A percentile compares a stretch with the other conserved stretches of the same genome.
These are phyloP conservation scores for Boehmeria nivea DNA, from an alignment of 306 rosid genomes.

Conservation along the genomic window DNA sequence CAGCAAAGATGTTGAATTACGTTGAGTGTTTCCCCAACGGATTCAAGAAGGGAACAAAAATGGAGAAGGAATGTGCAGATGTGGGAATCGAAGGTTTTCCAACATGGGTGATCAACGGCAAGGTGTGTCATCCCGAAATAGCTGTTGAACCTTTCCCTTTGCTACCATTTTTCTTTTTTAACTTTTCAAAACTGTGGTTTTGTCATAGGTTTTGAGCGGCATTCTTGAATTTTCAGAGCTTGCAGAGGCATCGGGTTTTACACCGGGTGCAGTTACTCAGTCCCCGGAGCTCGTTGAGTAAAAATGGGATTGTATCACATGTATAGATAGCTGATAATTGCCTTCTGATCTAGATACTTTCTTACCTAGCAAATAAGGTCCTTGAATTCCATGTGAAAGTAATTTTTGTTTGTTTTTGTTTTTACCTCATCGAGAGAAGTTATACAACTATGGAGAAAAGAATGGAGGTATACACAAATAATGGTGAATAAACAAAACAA, in stretches of 20 bases:
- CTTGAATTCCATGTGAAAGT: too few species aligned
- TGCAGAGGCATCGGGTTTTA: slow-evolving; percentile 52
- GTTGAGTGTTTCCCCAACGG: slow-evolving; percentile 95
- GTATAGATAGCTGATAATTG: slow-evolving; percentile 15
- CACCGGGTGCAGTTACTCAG: slow-evolving; percentile 30
- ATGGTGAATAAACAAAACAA: background rate
- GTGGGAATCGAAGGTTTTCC: slow-evolving; percentile 85
- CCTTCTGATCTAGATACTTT: background rate
- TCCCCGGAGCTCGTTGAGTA: slow-evolving; percentile 18
- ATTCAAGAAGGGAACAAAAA: slow-evolving; percentile 58
- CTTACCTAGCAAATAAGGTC: background rate
- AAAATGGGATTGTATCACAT: slow-evolving; percentile 5
- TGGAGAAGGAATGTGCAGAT: slow-evolving; percentile 59
- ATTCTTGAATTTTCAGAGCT: slow-evolving; percentile 59
- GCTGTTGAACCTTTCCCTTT: background rate
- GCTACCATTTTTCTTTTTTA: background rate
- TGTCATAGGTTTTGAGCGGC: slow-evolving; percentile 64
- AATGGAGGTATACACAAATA: background rate
- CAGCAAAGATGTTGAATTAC: slow-evolving; percentile 62
- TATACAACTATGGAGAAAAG: too few species aligned
- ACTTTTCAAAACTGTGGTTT: slow-evolving; percentile 9
- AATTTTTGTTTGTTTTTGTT: too few species aligned
- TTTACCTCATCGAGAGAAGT: too few species aligned
- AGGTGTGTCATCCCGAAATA: slow-evolving; percentile 41
- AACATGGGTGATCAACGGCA: slow-evolving; percentile 72